Evolutionary conservation across 192 early-diverging fungal species (phyloP).

Genomic region (Backusella sp.): DNA sequence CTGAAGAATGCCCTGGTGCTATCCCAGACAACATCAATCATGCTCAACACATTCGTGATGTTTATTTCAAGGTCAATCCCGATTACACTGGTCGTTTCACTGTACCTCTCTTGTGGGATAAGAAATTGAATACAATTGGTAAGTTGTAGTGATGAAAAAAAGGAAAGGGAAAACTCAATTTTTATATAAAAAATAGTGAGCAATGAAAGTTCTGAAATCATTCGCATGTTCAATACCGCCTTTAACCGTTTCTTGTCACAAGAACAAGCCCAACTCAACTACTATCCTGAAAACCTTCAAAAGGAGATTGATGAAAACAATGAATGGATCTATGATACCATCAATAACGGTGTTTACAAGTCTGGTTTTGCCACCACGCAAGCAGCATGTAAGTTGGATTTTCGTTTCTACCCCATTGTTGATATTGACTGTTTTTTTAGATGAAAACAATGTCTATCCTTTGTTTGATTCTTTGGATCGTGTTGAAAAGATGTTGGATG

Average conservation of each 20-base stretch:
- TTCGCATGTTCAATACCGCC: conserved; percentile 88
- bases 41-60: conserved; percentile 74
- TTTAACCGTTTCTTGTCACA: conserved; percentile 76
- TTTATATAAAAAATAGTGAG: conserved; percentile 54
- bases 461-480: conserved; percentile 81
- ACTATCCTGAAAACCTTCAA: conserved; percentile 78
- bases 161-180: too few relatives aligned
- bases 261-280: conserved; percentile 64
- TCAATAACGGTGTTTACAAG: conserved; percentile 98
- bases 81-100: conserved; percentile 64
- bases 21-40: conserved; percentile 76
- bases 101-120: conserved; percentile 98
- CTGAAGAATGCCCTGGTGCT: conserved; percentile 72
- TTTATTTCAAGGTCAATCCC: conserved; percentile 88
- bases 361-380: conserved; percentile 89
- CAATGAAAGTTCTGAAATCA: conserved; percentile 97
- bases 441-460: conserved; percentile 69
- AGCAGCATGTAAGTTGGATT: conserved; percentile 54
- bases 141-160: conserved; percentile 7
- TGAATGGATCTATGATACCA: conserved; percentile 88
- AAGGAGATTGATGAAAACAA: conserved; percentile 84
- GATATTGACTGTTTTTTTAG: conserved; percentile 30
- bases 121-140: conserved; percentile 85
- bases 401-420: not conserved
- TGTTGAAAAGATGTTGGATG: conserved; percentile 77